A percentile compares a stretch with the other conserved stretches of the same genome.
These are phyloP conservation scores for Nephelium lappaceum DNA, from an alignment of 345 rosid species.

Conservation along the genomic window DNA sequence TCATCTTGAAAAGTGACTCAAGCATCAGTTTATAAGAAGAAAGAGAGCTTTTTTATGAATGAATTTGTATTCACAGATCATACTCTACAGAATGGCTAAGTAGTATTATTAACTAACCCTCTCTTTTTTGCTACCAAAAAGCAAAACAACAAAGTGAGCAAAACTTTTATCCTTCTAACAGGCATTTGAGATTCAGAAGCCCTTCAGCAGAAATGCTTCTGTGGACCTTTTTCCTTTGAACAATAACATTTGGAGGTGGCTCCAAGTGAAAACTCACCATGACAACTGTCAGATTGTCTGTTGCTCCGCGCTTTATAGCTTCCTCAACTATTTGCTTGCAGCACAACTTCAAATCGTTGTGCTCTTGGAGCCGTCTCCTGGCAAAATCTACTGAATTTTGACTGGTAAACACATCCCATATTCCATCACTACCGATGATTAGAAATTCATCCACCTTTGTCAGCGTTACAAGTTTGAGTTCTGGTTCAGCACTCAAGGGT, in stretches of 20 bases:
- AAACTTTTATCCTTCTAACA: conserved; percentile 39
- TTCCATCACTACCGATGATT: conserved; percentile 78
- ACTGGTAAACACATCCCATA: conserved; percentile 84
- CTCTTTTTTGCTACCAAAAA: neutral
- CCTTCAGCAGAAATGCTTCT: conserved; percentile 81
- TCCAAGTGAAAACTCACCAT: conserved; percentile 67
- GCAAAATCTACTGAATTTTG: conserved; percentile 80
- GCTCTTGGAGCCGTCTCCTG: conserved; percentile 69
- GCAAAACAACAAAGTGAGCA: neutral
- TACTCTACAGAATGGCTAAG: neutral
- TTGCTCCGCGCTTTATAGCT: conserved; percentile 64
- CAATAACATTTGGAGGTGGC: conserved; percentile 52
- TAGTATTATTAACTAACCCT: conserved; percentile 18
- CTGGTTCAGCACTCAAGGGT: conserved; percentile 84
- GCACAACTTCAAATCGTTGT: conserved; percentile 68
- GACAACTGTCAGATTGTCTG: conserved; percentile 75
- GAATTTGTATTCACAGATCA: conserved; percentile 33
- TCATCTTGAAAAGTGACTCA: neutral
- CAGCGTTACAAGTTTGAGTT: conserved; percentile 58
- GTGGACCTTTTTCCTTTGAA: conserved; percentile 46
- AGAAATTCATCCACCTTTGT: conserved; percentile 81
- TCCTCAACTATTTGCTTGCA: conserved; percentile 76
- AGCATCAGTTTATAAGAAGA: neutral
- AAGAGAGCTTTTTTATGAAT: conserved; percentile 2
- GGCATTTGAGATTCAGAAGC: conserved; percentile 44